Evolutionary conservation across 768 basidiomycete genomes (phyloP).

Genomic region (Lactarius tabidus): DNA sequence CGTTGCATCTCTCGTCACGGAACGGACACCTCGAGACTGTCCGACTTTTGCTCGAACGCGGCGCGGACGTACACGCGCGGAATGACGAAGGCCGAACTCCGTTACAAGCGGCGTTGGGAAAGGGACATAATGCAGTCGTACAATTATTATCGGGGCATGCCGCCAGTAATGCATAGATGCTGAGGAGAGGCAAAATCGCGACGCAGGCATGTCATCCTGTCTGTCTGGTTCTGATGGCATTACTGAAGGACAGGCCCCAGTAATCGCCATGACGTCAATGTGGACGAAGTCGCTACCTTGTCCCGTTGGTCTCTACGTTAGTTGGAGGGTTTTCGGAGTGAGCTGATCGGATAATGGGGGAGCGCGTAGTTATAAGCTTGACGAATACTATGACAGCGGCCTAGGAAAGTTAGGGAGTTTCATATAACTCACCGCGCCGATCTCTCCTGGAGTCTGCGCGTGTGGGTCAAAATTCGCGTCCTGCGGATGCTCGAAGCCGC

Average conservation of each 20-base stretch:
- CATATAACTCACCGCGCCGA: too few species aligned
- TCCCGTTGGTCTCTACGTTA: background rate
- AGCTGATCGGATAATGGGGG: background rate
- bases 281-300: background rate
- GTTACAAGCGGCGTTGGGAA: background rate
- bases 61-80: background rate
- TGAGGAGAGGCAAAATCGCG: background rate
- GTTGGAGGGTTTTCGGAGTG: background rate
- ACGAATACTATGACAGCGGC: background rate
- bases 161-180: background rate
- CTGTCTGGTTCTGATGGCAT: background rate
- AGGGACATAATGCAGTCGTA: background rate
- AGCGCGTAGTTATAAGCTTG: background rate
- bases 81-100: background rate
- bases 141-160: background rate
- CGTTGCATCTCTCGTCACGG: constrained; percentile 4
- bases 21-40: constrained; percentile 1
- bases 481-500: background rate
- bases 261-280: background rate
- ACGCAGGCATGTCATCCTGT: background rate
- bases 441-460: background rate
- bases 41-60: background rate
- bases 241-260: background rate
- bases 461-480: background rate
- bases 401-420: background rate